Evolutionary conservation across 495 filamentous ascomycete species (phyloP), one percentile per base, ranked within the genome.

Genomic region (Xylaria bambusicola): DNA sequence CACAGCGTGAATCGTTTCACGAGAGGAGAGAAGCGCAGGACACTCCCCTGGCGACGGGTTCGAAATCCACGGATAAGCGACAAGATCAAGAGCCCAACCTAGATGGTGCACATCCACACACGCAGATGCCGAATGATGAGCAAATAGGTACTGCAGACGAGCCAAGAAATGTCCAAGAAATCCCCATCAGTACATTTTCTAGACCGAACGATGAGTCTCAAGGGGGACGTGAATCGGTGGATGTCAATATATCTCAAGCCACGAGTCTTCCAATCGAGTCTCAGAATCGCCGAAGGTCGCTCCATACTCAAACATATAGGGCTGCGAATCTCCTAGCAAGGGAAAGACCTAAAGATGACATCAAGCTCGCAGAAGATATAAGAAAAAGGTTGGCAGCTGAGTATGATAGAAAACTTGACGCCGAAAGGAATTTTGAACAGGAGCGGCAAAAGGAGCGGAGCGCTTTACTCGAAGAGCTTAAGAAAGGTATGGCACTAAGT

Each of bases 391-490:
- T 58, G 2, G 45, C 29, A 1, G 55, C 55, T 21, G 55, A 58
- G 33, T 58, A 24, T 18, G 24, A 36, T 20, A 38, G 35, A 21
- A 58, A n/a, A n/a, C 10, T 48, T n/a, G 45, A 58, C 31, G 45
- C 42, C 1, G 55, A 58, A 33, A 49, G 41, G 20, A 45, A 38
- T 21, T 48, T 31, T 13, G 23, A 38, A 23, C 55, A 41, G 7
- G 45, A 58, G 41, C 44, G n/a, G 33, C 44, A 17, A 58, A 29
- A 38, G 10, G 44, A 50, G 41, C 36, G 21, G 33, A 41, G 18
- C 18, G 55, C 42, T 15, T 41, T 58, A 15, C 21, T 58, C 9
- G 55, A 58, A 24, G 41, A 5, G n/a, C 42, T 58, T 23, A 49
- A 58, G 31, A 49, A 41, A 49, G 55, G 55, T 58, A 58, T 48